phyloP scores from a whole-genome alignment of 2,329 filamentous ascomycete species.

The Colletotrichum melonis region DNA sequence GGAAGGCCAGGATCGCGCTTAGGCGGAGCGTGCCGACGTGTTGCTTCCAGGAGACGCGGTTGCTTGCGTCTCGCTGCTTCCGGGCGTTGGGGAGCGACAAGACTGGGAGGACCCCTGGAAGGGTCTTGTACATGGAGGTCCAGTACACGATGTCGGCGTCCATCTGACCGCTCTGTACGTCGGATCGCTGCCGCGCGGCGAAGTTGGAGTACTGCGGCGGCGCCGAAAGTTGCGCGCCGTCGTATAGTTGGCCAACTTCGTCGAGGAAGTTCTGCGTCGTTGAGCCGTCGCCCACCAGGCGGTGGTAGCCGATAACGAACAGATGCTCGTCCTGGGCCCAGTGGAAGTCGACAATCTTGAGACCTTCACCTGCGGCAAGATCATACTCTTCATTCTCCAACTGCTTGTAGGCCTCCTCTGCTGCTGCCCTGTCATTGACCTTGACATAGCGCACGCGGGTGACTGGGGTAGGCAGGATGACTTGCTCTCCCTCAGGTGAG shows the following conservation, averaged over 20 bases:
- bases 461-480: neutral
- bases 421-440: neutral
- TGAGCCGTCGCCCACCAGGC: conserved; percentile 13
- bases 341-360: conserved; percentile 9
- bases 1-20: neutral
- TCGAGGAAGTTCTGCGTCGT: conserved; percentile 8
- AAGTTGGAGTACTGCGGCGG: conserved; percentile 48
- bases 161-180: conserved; percentile 28
- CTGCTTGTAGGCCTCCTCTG: neutral
- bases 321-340: neutral
- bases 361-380: neutral
- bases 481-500: neutral
- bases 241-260: conserved; percentile 7
- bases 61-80: neutral
- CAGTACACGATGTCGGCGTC: conserved; percentile 5
- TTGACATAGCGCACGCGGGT: neutral
- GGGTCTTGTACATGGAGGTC: neutral
- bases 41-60: neutral
- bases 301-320: conserved; percentile 8
- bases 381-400: conserved; percentile 3
- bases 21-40: conserved; percentile 1
- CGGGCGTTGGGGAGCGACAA: neutral
- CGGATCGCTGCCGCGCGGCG: conserved; percentile 45
- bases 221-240: neutral
- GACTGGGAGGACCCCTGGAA: neutral